phyloP scores from a whole-genome alignment of 768 basidiomycete species.

The Tremella yokohamensis region DNA sequence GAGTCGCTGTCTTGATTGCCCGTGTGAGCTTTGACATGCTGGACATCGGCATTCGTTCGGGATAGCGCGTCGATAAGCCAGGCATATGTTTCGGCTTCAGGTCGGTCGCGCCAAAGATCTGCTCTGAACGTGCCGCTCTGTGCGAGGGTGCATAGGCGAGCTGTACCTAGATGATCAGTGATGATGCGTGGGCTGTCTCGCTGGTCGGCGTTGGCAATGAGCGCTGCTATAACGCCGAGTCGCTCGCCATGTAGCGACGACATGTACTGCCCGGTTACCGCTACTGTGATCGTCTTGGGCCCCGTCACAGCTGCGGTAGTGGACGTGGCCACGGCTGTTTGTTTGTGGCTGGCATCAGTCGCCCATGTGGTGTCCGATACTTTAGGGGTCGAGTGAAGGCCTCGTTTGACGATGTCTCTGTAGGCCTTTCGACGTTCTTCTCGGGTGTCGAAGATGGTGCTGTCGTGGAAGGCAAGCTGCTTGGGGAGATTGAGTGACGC shows the following conservation, averaged over 20 bases:
- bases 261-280: slow-evolving; percentile 7
- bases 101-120: not conserved
- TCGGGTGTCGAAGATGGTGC: not conserved
- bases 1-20: slow-evolving; percentile 13
- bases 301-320: slow-evolving; percentile 18
- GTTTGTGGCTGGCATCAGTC: slow-evolving; percentile 14
- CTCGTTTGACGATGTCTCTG: not conserved
- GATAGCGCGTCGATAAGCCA: not conserved
- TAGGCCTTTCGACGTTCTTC: not conserved
- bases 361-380: not conserved
- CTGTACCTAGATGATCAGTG: slow-evolving; percentile 11
- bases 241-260: slow-evolving; percentile 18
- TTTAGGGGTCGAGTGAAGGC: not conserved
- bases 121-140: not conserved
- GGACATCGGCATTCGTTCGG: not conserved
- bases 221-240: slow-evolving; percentile 4
- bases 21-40: slow-evolving; percentile 24
- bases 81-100: not conserved
- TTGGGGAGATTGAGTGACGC: not conserved
- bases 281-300: not conserved
- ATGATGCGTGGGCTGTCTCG: not conserved
- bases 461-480: not conserved
- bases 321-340: not conserved
- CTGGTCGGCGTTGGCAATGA: not conserved
- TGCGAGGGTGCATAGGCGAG: not conserved